A percentile compares a stretch with the other conserved stretches of the same genome.
These are phyloP conservation scores for Heliamphora exappendiculata DNA, from an alignment of 148 eudicot genomes.

Conservation along the genomic window DNA sequence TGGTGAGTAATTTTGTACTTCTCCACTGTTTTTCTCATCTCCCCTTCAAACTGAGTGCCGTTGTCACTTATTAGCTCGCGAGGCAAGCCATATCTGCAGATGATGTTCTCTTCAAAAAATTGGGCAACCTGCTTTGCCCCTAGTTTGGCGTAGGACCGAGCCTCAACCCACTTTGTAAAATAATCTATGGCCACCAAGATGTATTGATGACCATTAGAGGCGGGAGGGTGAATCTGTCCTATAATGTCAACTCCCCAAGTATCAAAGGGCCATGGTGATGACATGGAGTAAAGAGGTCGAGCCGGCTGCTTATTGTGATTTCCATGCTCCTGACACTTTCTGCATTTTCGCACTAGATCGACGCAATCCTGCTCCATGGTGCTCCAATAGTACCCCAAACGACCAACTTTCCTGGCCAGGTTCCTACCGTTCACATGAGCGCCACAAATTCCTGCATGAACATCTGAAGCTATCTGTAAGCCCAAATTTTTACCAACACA, in stretches of 20 bases:
- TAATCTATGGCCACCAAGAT: background rate
- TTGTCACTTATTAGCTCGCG: background rate
- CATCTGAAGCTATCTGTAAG: background rate
- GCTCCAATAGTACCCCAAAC: background rate
- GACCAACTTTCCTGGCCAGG: background rate
- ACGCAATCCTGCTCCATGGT: background rate
- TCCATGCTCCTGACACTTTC: background rate
- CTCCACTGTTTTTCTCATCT: background rate
- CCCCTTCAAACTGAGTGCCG: background rate
- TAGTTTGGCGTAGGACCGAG: background rate
- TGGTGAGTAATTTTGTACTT: background rate
- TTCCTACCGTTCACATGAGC: background rate
- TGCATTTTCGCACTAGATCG: background rate
- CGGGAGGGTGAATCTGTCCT: background rate
- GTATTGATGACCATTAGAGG: background rate
- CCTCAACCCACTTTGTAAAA: constrained; percentile 7
- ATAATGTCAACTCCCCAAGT: constrained; percentile 1
- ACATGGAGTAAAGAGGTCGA: background rate
- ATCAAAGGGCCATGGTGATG: background rate
- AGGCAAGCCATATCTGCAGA: background rate
- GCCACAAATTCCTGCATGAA: background rate
- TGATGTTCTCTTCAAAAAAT: background rate
- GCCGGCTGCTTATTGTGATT: background rate
- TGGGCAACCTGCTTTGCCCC: background rate
- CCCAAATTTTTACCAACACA: too few species aligned